These are phyloP conservation scores for Lodderomyces pseudojiufengensis DNA, from an alignment of 1,139 yeast species.

Conservation along the genomic window DNA sequence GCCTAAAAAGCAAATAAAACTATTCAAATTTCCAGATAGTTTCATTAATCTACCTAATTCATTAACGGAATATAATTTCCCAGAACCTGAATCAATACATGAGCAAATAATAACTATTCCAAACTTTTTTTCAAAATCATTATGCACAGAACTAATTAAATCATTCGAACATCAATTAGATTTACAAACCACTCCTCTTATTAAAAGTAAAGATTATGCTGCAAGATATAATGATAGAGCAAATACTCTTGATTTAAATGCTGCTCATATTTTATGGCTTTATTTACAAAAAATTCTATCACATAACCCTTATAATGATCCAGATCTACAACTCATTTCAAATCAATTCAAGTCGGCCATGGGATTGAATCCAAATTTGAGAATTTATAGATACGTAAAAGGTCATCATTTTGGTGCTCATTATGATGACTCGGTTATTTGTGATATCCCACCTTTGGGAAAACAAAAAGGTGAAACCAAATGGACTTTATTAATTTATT, in stretches of 20 bases:
- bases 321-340: conserved; percentile 10
- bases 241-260: conserved; percentile 33
- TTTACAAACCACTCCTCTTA: conserved; percentile 48
- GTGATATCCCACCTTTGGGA: conserved; percentile 20
- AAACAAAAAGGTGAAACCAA: conserved; percentile 37
- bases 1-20: not conserved
- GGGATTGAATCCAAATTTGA: conserved; percentile 55
- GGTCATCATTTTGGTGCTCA: conserved; percentile 65
- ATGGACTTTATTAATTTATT: conserved; percentile 60
- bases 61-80: conserved; percentile 30
- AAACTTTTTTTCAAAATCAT: conserved; percentile 39
- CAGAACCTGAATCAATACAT: conserved; percentile 27
- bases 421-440: conserved; percentile 56
- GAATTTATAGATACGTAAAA: conserved; percentile 53
- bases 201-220: conserved; percentile 53
- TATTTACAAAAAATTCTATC: conserved; percentile 33
- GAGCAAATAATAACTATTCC: conserved; percentile 46
- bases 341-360: conserved; percentile 34
- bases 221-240: conserved; percentile 57
- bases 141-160: conserved; percentile 43
- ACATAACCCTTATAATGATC: conserved; percentile 28
- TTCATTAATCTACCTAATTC: conserved; percentile 21
- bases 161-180: conserved; percentile 30
- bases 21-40: conserved; percentile 24
- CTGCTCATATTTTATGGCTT: conserved; percentile 45